A percentile compares a stretch with the other conserved stretches of the same genome.
phyloP scores from a whole-genome alignment of 495 filamentous ascomycete species.

The Aspergillus nidulans region DNA sequence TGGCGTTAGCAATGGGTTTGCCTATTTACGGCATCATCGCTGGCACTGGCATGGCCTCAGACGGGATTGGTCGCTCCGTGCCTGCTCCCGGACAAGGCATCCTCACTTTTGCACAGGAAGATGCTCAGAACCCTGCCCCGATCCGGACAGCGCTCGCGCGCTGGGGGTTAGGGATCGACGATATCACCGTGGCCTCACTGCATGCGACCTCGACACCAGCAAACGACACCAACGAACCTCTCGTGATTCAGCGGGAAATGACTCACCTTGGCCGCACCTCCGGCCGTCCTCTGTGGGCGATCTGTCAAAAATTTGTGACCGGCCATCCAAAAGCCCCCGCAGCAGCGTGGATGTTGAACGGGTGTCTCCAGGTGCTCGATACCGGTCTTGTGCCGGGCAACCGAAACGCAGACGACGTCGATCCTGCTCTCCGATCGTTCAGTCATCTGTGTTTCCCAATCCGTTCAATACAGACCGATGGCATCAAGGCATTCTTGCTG shows the following conservation, averaged over 20 bases:
- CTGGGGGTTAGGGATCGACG: slow-evolving; percentile 96
- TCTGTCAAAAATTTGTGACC: slow-evolving; percentile 98
- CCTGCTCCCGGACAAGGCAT: slow-evolving; percentile 94
- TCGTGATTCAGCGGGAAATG: slow-evolving; percentile 91
- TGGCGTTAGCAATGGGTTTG: slow-evolving; percentile 95
- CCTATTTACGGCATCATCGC: slow-evolving; percentile 92
- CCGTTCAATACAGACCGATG: slow-evolving; percentile 88
- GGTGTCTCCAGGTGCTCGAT: slow-evolving; percentile 87
- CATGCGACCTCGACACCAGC: slow-evolving; percentile 96
- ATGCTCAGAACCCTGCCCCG: slow-evolving; percentile 59
- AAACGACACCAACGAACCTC: slow-evolving; percentile 98
- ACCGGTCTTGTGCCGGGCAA: slow-evolving; percentile 92
- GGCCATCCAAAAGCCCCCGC: slow-evolving; percentile 98
- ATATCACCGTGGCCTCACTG: slow-evolving; percentile 89
- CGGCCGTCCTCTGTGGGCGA: slow-evolving; percentile 89
- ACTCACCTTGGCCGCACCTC: slow-evolving; percentile 87
- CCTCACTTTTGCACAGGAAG: slow-evolving; percentile 85
- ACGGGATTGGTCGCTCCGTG: slow-evolving; percentile 95
- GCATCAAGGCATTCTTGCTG: slow-evolving; percentile 92
- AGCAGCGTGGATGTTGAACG: slow-evolving; percentile 99
- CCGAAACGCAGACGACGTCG: slow-evolving; percentile 93
- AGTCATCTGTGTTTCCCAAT: slow-evolving; percentile 95
- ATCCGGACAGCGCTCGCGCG: slow-evolving; percentile 88
- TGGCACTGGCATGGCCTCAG: slow-evolving; percentile 87
- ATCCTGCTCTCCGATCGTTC: slow-evolving; percentile 88